Percentiles rank a stretch among this genome's conserved stretches.
phyloP scores from a whole-genome alignment of 495 filamentous ascomycete genomes.

The Penicillium egyptiacum region DNA sequence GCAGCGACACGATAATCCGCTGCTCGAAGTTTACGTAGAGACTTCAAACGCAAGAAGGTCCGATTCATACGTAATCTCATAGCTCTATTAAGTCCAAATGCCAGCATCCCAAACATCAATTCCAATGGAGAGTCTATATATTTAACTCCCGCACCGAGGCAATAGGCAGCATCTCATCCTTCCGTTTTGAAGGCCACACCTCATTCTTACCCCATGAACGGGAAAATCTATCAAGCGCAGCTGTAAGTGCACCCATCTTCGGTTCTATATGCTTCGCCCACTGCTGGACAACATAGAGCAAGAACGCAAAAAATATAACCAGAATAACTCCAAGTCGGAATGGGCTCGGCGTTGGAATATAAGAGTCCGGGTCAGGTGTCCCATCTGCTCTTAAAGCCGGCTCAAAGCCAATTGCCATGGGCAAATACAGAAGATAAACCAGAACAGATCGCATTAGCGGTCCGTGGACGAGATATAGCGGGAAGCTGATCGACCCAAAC shows the following conservation, averaged over 20 bases:
- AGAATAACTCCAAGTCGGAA: slow-evolving; percentile 12
- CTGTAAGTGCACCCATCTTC: slow-evolving; percentile 11
- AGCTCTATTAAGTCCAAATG: background rate
- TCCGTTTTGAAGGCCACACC: background rate
- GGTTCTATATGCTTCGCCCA: slow-evolving; percentile 13
- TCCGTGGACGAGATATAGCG: slow-evolving; percentile 24
- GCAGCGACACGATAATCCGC: background rate
- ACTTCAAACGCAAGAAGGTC: background rate
- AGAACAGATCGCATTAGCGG: slow-evolving; percentile 24
- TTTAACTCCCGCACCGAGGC: background rate
- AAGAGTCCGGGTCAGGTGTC: slow-evolving; percentile 11
- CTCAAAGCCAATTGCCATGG: slow-evolving; percentile 11
- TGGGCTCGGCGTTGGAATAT: slow-evolving; percentile 12
- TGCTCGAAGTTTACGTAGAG: background rate
- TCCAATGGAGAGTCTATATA: background rate
- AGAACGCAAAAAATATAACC: slow-evolving; percentile 10
- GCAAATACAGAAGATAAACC: slow-evolving; percentile 16
- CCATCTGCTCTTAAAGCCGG: slow-evolving; percentile 7
- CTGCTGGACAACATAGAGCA: slow-evolving; percentile 10
- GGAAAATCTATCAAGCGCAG: slow-evolving; percentile 11
- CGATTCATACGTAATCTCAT: background rate
- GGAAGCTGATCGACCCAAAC: slow-evolving; percentile 23
- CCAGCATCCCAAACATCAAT: background rate
- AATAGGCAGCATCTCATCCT: background rate
- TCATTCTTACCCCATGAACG: slow-evolving; percentile 13